phyloP scores from a whole-genome alignment of 306 rosid genomes.

The Mucuna pruriens region DNA sequence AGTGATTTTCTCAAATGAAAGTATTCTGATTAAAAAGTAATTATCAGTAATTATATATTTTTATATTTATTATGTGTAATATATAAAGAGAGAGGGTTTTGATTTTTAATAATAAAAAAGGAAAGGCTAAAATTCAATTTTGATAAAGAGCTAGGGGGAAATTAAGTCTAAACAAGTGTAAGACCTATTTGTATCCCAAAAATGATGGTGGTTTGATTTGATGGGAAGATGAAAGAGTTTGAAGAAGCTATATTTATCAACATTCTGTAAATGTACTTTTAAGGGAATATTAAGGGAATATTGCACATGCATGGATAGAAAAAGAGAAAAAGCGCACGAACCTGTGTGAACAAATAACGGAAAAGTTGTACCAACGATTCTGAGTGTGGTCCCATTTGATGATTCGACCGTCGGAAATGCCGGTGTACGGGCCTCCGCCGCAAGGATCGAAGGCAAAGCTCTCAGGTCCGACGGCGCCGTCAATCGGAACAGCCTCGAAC shows the following conservation, averaged over 20 bases:
- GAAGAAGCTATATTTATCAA: background rate
- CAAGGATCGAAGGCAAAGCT: constrained; percentile 63
- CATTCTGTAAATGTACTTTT: background rate
- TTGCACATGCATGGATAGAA: background rate
- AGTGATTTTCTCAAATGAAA: too few relatives aligned
- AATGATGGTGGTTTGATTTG: background rate
- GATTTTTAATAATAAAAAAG: too few relatives aligned
- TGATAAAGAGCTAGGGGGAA: too few relatives aligned
- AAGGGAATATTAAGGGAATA: too few relatives aligned
- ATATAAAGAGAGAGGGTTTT: too few relatives aligned
- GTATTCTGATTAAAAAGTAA: too few relatives aligned
- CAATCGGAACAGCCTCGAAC: constrained; percentile 48
- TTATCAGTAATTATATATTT: too few relatives aligned
- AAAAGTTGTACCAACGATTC: constrained; percentile 62
- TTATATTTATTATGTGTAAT: too few relatives aligned
- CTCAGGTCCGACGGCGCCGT: constrained; percentile 65
- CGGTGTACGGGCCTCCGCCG: constrained; percentile 79
- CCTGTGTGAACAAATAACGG: constrained; percentile 63
- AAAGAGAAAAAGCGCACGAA: background rate
- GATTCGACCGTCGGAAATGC: constrained; percentile 73
- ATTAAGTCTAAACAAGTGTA: too few relatives aligned
- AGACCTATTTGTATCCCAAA: too few relatives aligned
- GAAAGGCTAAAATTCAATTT: too few relatives aligned
- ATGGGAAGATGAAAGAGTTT: background rate
- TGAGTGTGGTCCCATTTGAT: constrained; percentile 59